Evolutionary conservation across 192 early-diverging fungal species (phyloP).

Genomic region (Glomus cerebriforme): DNA sequence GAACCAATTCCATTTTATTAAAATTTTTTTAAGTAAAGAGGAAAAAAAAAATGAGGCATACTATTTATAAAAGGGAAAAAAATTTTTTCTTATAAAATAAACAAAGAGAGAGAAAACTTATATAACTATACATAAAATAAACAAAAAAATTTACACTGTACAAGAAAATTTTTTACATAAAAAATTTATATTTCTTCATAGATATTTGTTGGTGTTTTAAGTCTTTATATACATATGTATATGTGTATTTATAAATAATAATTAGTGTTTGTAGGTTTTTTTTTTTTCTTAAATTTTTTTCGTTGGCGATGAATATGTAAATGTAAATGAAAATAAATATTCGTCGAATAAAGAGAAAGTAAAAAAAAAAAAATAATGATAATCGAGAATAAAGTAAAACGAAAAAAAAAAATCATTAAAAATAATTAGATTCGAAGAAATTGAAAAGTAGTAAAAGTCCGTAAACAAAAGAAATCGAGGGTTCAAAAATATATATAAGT

Average conservation of each 20-base stretch:
- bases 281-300: neutral
- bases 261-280: neutral
- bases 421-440: neutral
- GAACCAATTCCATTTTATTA: neutral
- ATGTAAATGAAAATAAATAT: neutral
- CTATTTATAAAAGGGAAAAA: too few species aligned
- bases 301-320: neutral
- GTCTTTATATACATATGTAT: neutral
- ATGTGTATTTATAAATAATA: neutral
- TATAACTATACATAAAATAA: too few species aligned
- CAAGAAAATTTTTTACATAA: too few species aligned
- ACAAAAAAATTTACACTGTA: too few species aligned
- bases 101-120: too few species aligned
- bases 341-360: too few species aligned
- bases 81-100: too few species aligned
- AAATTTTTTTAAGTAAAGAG: neutral
- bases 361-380: too few species aligned
- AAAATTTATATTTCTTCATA: neutral
- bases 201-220: neutral
- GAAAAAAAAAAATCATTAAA: neutral
- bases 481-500: neutral
- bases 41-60: too few species aligned
- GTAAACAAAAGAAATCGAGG: too few species aligned
- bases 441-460: neutral
- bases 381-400: too few species aligned